These are phyloP conservation scores for Amanita molliuscula DNA, from an alignment of 768 basidiomycete species.

Conservation along the genomic window DNA sequence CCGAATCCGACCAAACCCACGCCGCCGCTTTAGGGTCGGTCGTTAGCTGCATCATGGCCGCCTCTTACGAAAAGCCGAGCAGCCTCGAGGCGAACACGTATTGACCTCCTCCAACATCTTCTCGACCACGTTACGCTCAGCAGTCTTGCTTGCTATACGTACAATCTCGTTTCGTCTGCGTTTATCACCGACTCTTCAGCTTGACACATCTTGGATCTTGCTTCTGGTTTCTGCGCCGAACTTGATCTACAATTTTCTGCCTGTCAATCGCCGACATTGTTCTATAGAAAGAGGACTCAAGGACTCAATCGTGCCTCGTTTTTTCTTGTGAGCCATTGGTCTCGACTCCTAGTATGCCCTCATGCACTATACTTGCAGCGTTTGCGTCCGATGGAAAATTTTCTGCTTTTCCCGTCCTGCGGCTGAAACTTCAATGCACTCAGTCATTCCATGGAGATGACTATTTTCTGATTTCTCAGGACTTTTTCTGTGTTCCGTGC, in stretches of 20 bases:
- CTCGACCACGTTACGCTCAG: not conserved
- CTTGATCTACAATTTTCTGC: not conserved
- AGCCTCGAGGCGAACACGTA: not conserved
- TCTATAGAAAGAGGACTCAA: not conserved
- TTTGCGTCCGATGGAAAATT: not conserved
- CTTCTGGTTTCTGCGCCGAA: not conserved
- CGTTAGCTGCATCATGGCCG: not conserved
- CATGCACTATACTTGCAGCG: not conserved
- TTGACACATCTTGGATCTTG: not conserved
- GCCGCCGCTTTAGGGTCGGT: constrained; percentile 1
- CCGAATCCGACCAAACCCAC: not conserved
- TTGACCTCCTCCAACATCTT: not conserved
- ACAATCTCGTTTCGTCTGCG: not conserved
- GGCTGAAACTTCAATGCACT: not conserved
- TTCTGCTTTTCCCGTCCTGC: not conserved
- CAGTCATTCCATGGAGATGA: not conserved
- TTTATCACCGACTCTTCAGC: not conserved
- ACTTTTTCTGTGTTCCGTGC: not conserved
- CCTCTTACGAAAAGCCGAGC: not conserved
- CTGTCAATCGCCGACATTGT: not conserved
- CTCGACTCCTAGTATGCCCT: not conserved
- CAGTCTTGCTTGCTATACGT: not conserved
- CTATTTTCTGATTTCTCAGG: not conserved
- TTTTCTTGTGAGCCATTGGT: not conserved
- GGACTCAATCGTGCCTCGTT: not conserved